Conservation (phyloP, 169 alveolate genomes). For the Plasmodium malariae region DNA sequence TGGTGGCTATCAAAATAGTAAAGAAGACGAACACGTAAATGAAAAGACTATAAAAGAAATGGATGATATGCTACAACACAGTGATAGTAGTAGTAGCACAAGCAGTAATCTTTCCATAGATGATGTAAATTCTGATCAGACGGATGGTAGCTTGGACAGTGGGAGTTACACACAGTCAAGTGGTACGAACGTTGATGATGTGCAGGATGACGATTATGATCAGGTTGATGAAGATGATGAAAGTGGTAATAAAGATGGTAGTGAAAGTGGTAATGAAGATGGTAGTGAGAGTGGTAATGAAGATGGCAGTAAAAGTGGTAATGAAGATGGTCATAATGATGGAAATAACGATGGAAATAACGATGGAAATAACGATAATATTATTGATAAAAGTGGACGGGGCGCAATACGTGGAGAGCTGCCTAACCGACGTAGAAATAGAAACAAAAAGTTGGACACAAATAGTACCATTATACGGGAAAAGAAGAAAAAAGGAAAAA, state of each 20-base stretch:
- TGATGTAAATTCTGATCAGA: no score
- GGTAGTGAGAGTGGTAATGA: not conserved
- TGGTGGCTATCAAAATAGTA: no score
- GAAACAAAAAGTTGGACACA: no score
- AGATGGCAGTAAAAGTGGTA: not conserved
- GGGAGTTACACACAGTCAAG: no score
- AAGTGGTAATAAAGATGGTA: not conserved
- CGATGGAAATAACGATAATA: not conserved
- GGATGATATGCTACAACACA: no score
- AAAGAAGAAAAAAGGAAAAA: no score
- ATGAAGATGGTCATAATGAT: not conserved
- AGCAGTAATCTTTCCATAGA: not conserved
- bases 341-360: not conserved
- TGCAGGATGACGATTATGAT: not conserved
- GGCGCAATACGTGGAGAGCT: not conserved
- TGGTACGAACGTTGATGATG: not conserved
- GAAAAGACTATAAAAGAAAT: conserved; percentile 8
- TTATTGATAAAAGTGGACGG: not conserved
- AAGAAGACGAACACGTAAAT: not conserved
- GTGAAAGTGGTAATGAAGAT: not conserved
- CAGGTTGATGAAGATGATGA: not conserved
- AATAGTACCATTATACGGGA: no score
- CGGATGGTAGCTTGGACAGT: no score
- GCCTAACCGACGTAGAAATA: not conserved
- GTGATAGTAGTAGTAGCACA: not conserved